These are phyloP conservation scores for Chaetoceros muelleri DNA, from an alignment of 108 stramenopile species.

Conservation along the genomic window DNA sequence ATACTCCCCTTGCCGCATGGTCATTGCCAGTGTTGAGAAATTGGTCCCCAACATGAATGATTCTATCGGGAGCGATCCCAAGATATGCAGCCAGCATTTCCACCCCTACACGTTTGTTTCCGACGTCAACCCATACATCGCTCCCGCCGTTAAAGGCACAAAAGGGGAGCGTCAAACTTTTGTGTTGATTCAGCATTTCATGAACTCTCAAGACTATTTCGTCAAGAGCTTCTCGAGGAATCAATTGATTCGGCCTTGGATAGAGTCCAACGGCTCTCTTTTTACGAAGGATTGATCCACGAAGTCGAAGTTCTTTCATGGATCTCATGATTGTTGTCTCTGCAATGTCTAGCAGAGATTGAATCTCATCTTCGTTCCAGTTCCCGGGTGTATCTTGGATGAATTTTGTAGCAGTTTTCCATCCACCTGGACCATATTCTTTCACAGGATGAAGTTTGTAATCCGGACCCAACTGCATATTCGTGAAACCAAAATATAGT, in stretches of 20 bases:
- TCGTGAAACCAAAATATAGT: neutral
- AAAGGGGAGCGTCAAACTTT: conserved; percentile 48
- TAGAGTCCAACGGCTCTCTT: conserved; percentile 80
- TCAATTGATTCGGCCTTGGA: conserved; percentile 40
- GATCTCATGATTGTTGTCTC: conserved; percentile 40
- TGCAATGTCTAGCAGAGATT: conserved; percentile 53
- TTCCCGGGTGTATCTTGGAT: conserved; percentile 63
- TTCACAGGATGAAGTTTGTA: conserved; percentile 63
- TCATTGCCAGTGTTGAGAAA: conserved; percentile 91
- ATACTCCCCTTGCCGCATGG: conserved; percentile 70
- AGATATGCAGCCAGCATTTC: conserved; percentile 65
- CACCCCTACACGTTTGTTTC: conserved; percentile 90
- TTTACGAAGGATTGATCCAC: conserved; percentile 72
- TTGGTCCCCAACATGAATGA: conserved; percentile 88
- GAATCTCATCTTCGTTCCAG: conserved; percentile 65
- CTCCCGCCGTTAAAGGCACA: conserved; percentile 91
- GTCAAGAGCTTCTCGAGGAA: conserved; percentile 81
- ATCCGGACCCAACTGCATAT: conserved; percentile 44
- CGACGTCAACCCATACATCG: conserved; percentile 90
- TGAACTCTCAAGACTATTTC: conserved; percentile 80
- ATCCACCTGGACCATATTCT: conserved; percentile 77
- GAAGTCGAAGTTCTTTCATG: conserved; percentile 54
- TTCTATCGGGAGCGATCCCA: conserved; percentile 53
- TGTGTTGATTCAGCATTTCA: conserved; percentile 37
- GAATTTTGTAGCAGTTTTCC: conserved; percentile 70